A percentile compares a stretch with the other conserved stretches of the same genome.
These are phyloP conservation scores for Penicillium verrucosum DNA, from an alignment of 2,329 filamentous ascomycete species.

Conservation along the genomic window DNA sequence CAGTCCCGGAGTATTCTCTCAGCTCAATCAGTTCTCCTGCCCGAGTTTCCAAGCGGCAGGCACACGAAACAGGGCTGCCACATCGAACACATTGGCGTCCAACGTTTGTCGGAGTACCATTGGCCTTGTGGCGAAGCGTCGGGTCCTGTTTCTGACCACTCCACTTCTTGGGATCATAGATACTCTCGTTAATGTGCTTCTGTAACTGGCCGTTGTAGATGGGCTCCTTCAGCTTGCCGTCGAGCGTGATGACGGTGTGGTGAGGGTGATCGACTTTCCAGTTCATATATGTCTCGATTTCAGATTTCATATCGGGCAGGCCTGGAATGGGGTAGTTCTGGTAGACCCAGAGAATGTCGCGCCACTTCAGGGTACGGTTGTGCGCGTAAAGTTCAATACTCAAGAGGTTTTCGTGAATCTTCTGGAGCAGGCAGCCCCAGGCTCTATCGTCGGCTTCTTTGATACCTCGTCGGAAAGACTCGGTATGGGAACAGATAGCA, in stretches of 20 bases:
- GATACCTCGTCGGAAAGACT: conserved; percentile 22
- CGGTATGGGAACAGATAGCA: conserved; percentile 26
- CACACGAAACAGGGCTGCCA: conserved; percentile 13
- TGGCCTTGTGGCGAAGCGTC: background rate
- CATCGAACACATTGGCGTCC: conserved; percentile 20
- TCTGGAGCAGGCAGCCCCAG: conserved; percentile 17
- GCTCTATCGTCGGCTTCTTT: background rate
- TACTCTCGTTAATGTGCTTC: background rate
- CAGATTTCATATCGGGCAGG: background rate
- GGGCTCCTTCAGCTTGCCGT: conserved; percentile 1
- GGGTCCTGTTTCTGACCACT: background rate
- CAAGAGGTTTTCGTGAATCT: conserved; percentile 15
- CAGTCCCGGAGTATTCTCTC: conserved; percentile 26
- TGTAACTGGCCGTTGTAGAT: background rate
- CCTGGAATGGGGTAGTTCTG: background rate
- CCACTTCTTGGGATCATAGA: background rate
- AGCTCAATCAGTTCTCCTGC: conserved; percentile 31
- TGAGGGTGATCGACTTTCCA: conserved; percentile 15
- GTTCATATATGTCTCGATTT: background rate
- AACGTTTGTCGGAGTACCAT: background rate
- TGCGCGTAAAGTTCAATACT: conserved; percentile 28
- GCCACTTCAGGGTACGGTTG: conserved; percentile 27
- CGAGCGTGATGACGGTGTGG: conserved; percentile 6
- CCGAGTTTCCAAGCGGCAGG: conserved; percentile 16
- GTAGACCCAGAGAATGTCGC: conserved; percentile 2